Evolutionary conservation across 208 protist genomes (phyloP), one percentile per base, ranked within the genome.

Genomic region (Crithidia expoeki): DNA sequence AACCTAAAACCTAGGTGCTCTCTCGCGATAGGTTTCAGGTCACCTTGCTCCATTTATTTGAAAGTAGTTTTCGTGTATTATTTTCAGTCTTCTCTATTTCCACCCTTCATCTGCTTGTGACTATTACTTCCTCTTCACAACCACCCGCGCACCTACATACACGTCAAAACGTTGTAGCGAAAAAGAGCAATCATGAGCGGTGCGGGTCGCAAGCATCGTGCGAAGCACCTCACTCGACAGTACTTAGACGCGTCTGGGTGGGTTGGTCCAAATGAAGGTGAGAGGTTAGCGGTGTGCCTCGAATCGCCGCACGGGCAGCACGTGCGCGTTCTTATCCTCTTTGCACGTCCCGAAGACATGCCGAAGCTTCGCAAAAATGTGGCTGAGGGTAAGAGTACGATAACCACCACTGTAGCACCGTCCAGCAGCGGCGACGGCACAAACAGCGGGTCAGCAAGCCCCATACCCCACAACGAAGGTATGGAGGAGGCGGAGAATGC

Each of bases 141-240:
- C 40, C 50, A 27, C 55, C 9, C 30, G 4, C 16, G 61, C 36
- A 72, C 44, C 4, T 38, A 47, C 34, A 74, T 30, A 53, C 32
- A 51, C 25, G n/a, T n/a, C n/a, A n/a, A n/a, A n/a, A n/a, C n/a
- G n/a, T n/a, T n/a, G n/a, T n/a, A 12, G 12, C 6, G 10, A 42
- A 6, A 42, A 42, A 42, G 6, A 6, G 12, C 10, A 47, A 63
- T 56, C 14, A 72, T 95, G 90, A 93, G 87, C 59, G 90, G 90
- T 0, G 81, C 79, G 49, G 90, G 90, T 9, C 75, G 90, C 27
- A 93, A 92, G 67, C 90, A 95, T 65, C 85, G 90, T 25, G 90
- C 90, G 21, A 95, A 95, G 80, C 87, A 95, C 63, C 75, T 93
- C 46, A 95, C 90, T 27, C 71, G 57, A 28, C 83, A 92, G 72